Evolutionary conservation across 805 yeast species (phyloP), one percentile per base, ranked within the genome.

Genomic region (Barnettozyma pratensis): DNA sequence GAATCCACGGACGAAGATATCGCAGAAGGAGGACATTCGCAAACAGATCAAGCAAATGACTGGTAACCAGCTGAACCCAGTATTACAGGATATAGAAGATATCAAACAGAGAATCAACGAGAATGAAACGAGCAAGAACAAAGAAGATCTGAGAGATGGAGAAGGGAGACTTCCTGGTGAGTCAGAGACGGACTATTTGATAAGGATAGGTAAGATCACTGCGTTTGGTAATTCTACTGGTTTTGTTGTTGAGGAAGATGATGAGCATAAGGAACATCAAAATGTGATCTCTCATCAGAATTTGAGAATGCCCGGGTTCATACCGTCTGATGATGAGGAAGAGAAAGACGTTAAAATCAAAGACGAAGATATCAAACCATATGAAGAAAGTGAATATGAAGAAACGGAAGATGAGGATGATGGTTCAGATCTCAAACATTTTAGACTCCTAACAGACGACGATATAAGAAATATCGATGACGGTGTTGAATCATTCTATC

Each of bases 151-250:
- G 4, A 41, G 32, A 11, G 46, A 47, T 3, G 54, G 42, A 2
- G 50, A 47, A 2, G 61, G 56, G 4, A 54, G 74, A 53, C 70
- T 77, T 6, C 80, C 85, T 0, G 86, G 78, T n/a, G 98, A 94
- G 60, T 67, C 89, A 0, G 86, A 85, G 59, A 79, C 79, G 48
- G 97, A 91, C 44, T 91, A 67, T 60, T 71, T 94, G 51, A 79
- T 94, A 0, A 74, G 99, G 54, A 91, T 92, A 0, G 99, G 99
- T 30, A 83, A 89, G 63, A 80, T 90, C 48, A 94, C 99, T 0
- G 98, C 98, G 0, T 94, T 94, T 71, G 96, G 97, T 9, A 78
- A 79, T 31, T 68, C 79, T 25, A 72, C 74, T 38, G 83, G 80
- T 2, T 85, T 88, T 56, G 73, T 54, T 10, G 57, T 61, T 4